Base-by-base conservation (phyloP, 352 stramenopile genomes). In the Saprolegnia parasitica region DNA sequence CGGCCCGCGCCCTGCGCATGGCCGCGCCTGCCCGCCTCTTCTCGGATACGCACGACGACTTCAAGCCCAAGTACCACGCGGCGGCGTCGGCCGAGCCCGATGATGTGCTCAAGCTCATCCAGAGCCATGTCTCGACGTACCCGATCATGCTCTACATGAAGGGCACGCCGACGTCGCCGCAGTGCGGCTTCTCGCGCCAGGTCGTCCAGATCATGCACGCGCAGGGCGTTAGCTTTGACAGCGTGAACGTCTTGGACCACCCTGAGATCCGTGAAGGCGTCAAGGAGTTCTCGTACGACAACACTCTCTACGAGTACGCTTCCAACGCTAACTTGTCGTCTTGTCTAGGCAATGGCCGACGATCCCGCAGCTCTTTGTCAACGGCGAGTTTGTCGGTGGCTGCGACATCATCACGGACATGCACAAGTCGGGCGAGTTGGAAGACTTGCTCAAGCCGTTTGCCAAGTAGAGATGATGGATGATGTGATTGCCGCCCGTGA, bases 81-180 rank as follows among this genome's bases (percentile, higher is more conserved):
- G 85, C 84, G 66, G 82, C 84, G 74, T 93, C 87, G n/a, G 85
- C 73, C 50, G 84, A 95, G 74, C 90, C 90, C 76, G 85, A 95
- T 64, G 87, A 94, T 71, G 88, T 96, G 71, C 74, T 93, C 70
- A 91, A 91, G 72, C 92, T 95, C 81, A 96, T 97, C 73, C 81
- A 95, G 52, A 93, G 77, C 74, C 86, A 94, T 73, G 86, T 97
- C 39, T 91, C 95, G 73, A 87, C 80, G 70, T 90, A 98, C 81
- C 88, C 80, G 6, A 77, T 99, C 37, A 98, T 99, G 95, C 84
- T 99, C 0, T 99, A 99, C 87, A 99, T 99, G 98, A 99, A 99
- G 81, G 98, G 98, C 64, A 99, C 96, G 68, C 97, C 98, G 40
- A 83, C 83, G 70, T 84, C 92, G 73, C 97, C 98, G 45, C 90